Conservation (phyloP, 208 protist species). For the Trypanosoma mega region DNA sequence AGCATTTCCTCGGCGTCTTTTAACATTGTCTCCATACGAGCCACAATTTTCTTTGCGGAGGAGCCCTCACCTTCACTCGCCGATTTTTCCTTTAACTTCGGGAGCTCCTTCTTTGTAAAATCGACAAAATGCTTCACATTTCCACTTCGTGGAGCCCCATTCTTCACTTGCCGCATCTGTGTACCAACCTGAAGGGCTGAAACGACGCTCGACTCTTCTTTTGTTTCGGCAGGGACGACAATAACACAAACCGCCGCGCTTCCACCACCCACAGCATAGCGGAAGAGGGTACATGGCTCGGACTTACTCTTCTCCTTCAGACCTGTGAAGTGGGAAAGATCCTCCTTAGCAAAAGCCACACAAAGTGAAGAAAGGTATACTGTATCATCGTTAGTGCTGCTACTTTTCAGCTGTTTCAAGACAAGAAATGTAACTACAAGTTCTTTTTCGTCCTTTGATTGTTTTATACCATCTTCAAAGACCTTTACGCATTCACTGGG, state of each 20-base stretch:
- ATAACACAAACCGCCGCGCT: slow-evolving; percentile 41
- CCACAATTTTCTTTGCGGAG: slow-evolving; percentile 27
- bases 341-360: slow-evolving; percentile 43
- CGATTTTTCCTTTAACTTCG: slow-evolving; percentile 42
- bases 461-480: slow-evolving; percentile 41
- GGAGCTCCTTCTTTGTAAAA: slow-evolving; percentile 63
- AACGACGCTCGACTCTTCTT: slow-evolving; percentile 13
- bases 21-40: slow-evolving; percentile 75
- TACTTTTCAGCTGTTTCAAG: slow-evolving; percentile 51
- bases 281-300: slow-evolving; percentile 49
- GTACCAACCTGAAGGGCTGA: slow-evolving; percentile 33
- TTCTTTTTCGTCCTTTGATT: slow-evolving; percentile 38
- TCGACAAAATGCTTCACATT: slow-evolving; percentile 80
- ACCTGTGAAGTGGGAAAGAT: slow-evolving; percentile 42
- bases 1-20: slow-evolving; percentile 67
- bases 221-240: slow-evolving; percentile 37
- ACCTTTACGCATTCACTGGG: slow-evolving; percentile 29
- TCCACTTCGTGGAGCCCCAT: slow-evolving; percentile 69
- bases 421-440: slow-evolving; percentile 67
- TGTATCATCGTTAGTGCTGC: slow-evolving; percentile 26
- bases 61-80: slow-evolving; percentile 34
- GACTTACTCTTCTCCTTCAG: slow-evolving; percentile 52
- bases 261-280: slow-evolving; percentile 71
- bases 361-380: slow-evolving; percentile 72
- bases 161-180: slow-evolving; percentile 47